phyloP scores from a whole-genome alignment of 176 grass and related monocot genomes.

The Carex littledalei region DNA sequence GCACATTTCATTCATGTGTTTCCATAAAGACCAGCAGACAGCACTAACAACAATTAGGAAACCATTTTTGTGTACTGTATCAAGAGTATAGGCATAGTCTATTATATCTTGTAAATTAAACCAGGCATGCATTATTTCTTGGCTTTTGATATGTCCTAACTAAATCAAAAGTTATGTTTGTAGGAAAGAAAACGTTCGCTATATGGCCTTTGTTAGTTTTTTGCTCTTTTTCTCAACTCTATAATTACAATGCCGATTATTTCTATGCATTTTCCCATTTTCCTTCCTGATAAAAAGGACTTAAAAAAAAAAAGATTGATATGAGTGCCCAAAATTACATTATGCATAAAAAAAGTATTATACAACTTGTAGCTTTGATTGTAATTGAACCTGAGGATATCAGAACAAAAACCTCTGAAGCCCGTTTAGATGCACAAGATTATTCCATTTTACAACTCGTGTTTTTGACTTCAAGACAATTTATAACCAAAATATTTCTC shows the following conservation, averaged over 20 bases:
- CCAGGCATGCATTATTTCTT: no score
- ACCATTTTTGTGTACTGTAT: no score
- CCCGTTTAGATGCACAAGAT: not conserved
- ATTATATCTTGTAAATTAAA: no score
- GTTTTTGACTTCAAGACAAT: not conserved
- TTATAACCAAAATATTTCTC: not conserved
- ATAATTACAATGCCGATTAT: not conserved
- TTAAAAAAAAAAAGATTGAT: not conserved
- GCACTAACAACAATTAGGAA: no score
- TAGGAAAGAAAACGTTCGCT: not conserved
- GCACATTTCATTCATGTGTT: no score
- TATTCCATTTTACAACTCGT: not conserved
- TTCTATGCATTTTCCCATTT: not conserved
- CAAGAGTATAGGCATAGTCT: no score
- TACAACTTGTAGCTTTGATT: not conserved
- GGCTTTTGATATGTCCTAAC: not conserved
- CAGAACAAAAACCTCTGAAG: not conserved
- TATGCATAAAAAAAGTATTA: not conserved
- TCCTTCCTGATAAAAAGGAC: not conserved
- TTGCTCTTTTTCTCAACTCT: not conserved
- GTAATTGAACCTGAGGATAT: not conserved
- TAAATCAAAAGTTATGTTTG: not conserved
- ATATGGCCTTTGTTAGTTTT: not conserved
- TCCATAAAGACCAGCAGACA: no score
- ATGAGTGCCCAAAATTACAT: not conserved